Evolutionary conservation across 108 stramenopile genomes (phyloP), one percentile per base, ranked within the genome.

Genomic region (Skeletonema menzelii): DNA sequence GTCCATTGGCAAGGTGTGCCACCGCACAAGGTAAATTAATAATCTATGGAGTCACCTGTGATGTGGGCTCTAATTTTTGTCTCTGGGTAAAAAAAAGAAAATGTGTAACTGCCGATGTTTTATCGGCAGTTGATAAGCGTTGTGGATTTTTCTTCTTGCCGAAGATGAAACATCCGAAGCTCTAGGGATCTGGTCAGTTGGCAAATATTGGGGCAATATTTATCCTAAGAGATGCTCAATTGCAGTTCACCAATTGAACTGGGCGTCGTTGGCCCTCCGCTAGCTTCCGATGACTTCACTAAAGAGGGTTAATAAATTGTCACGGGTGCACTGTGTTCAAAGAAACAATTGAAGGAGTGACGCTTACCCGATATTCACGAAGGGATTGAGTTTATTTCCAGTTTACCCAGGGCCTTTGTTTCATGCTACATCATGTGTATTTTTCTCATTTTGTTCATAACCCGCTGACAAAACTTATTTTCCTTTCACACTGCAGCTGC

Each of bases 1-100:
- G 71, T 62, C 71, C 78, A 57, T 65, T 79, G 67, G 78, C 78
- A 35, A 68, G 78, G 61, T 55, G 65, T 49, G 55, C 65, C 49
- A 38, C 53, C 11, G 63, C 69, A 27, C 71, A 68, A 72, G 78
- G 78, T 79, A 60, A 71, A 47, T 26, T 26, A 26, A 32, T 2
- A 37, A 1, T 59, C 0, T 37, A 14, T n/a, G n/a, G n/a, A n/a
- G n/a, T n/a, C n/a, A n/a, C n/a, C n/a, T n/a, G n/a, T n/a, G n/a
- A n/a, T 44, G 8, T 1, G 59, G 13, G 10, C 15, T 17, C 4
- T 32, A 49, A 28, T 13, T 20, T 53, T 64, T 63, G 13, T 31
- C 28, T 27, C 19, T 12, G 35, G 35, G 35, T 12, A 42, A 42
- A 22, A 19, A 53, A 53, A 53, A 53, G 24, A 53, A 7, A 6